These are phyloP conservation scores for Leccinum aurantiacum DNA, from an alignment of 768 basidiomycete species.

Conservation along the genomic window DNA sequence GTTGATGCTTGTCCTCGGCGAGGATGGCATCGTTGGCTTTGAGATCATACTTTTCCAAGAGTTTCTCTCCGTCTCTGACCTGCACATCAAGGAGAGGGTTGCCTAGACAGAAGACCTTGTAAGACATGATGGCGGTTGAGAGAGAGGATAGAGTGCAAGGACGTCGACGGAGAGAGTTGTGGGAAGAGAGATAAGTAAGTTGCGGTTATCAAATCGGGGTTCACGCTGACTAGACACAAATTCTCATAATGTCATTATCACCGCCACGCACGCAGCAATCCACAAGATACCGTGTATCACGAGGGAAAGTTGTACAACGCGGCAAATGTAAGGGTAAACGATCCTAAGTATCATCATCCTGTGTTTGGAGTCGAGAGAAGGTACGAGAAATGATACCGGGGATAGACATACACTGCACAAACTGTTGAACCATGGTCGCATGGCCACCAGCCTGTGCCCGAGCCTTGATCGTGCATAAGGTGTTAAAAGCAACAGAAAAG, in stretches of 20 bases:
- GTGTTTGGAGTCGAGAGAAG: conserved; percentile 16
- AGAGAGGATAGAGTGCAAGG: conserved; percentile 4
- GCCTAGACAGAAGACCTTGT: conserved; percentile 84
- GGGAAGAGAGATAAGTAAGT: conserved; percentile 3
- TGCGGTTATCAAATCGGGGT: conserved; percentile 2
- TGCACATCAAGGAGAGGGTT: conserved; percentile 98
- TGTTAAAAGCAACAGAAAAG: conserved; percentile 53
- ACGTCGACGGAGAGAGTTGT: conserved; percentile 17
- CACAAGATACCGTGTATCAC: neutral
- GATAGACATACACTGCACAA: conserved; percentile 27
- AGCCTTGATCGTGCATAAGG: conserved; percentile 58
- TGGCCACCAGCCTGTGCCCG: conserved; percentile 26
- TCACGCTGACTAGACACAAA: neutral
- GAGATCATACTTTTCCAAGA: conserved; percentile 87
- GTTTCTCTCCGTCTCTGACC: conserved; percentile 78
- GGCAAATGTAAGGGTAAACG: neutral
- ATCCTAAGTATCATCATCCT: conserved; percentile 8
- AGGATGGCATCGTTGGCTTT: conserved; percentile 96
- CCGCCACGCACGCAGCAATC: neutral
- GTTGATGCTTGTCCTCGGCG: conserved; percentile 82
- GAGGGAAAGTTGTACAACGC: neutral
- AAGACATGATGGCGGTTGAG: conserved; percentile 49
- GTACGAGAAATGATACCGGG: conserved; percentile 19
- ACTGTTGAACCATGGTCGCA: conserved; percentile 20
- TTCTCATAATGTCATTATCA: neutral